Conservation (phyloP, 2,329 filamentous ascomycete species). For the Akanthomyces muscarius region DNA sequence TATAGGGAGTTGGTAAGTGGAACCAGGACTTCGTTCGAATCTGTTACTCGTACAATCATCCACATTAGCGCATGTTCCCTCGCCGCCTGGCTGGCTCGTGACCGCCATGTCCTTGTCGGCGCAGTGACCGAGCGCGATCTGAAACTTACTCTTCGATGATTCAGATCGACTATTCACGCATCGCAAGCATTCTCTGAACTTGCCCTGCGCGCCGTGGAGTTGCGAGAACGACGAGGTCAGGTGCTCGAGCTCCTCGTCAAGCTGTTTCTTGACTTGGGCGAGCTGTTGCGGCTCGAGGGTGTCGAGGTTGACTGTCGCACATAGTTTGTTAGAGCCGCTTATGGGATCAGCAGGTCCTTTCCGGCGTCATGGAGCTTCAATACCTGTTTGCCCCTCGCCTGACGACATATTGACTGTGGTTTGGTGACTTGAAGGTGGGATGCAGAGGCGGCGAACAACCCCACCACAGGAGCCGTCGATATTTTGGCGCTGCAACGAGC, state of each 20-base stretch:
- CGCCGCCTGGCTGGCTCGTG: neutral
- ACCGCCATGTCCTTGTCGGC: neutral
- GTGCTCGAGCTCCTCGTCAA: constrained; percentile 94
- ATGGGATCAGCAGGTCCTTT: neutral
- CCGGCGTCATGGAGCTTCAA: neutral
- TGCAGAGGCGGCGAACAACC: constrained; percentile 1
- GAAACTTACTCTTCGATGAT: neutral
- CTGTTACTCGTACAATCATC: constrained; percentile 22
- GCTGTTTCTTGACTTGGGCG: constrained; percentile 86
- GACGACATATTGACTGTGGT: constrained; percentile 13
- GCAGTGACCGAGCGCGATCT: neutral
- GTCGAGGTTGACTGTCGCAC: constrained; percentile 56
- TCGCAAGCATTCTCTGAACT: constrained; percentile 84
- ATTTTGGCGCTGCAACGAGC: neutral
- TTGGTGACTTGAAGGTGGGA: neutral
- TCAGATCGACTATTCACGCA: constrained; percentile 56
- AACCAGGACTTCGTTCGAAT: constrained; percentile 67
- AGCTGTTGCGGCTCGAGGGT: constrained; percentile 81
- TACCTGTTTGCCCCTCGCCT: constrained; percentile 15
- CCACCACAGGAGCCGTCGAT: constrained; percentile 11
- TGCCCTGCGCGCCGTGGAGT: constrained; percentile 81
- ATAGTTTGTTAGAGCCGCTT: neutral
- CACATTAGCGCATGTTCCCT: neutral
- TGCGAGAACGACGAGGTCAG: constrained; percentile 86
- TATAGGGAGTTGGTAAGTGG: constrained; percentile 93